Conservation (phyloP, 345 rosid species). For the Melastoma malabathricum region DNA sequence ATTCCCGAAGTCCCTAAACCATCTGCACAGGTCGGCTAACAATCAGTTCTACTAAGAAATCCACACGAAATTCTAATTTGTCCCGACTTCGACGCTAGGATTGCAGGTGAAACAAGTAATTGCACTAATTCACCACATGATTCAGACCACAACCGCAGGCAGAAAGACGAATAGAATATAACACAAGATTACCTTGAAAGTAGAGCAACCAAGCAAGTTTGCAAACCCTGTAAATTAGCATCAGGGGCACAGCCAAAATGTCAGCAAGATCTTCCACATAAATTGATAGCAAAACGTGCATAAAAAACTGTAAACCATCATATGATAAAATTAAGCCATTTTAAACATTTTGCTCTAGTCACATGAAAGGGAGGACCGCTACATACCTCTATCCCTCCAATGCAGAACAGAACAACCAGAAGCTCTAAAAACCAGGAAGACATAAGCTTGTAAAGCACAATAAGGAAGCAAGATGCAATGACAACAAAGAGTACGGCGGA, state of each 20-base stretch:
- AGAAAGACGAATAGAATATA: too few relatives aligned
- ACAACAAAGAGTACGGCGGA: constrained; percentile 74
- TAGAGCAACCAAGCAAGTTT: constrained; percentile 89
- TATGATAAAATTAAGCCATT: not conserved
- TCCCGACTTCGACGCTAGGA: too few relatives aligned
- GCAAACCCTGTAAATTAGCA: constrained; percentile 59
- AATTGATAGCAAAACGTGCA: not conserved
- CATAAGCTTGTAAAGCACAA: constrained; percentile 85
- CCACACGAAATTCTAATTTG: too few relatives aligned
- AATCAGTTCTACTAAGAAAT: too few relatives aligned
- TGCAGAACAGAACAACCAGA: constrained; percentile 93
- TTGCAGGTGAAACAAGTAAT: too few relatives aligned
- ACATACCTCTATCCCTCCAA: constrained; percentile 87
- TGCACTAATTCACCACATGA: too few relatives aligned
- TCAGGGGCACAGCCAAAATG: too few relatives aligned
- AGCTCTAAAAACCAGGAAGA: constrained; percentile 86
- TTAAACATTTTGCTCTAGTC: too few relatives aligned
- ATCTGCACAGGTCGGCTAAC: constrained; percentile 32
- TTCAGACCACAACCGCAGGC: too few relatives aligned
- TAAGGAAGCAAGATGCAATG: constrained; percentile 88
- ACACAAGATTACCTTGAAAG: constrained; percentile 47
- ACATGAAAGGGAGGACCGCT: too few relatives aligned
- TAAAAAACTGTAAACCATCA: not conserved
- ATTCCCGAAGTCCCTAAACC: constrained; percentile 61
- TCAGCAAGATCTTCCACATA: too few relatives aligned